Evolutionary conservation across 2,329 filamentous ascomycete genomes (phyloP), one percentile per base, ranked within the genome.

Genomic region (Escovopsis sp.): DNA sequence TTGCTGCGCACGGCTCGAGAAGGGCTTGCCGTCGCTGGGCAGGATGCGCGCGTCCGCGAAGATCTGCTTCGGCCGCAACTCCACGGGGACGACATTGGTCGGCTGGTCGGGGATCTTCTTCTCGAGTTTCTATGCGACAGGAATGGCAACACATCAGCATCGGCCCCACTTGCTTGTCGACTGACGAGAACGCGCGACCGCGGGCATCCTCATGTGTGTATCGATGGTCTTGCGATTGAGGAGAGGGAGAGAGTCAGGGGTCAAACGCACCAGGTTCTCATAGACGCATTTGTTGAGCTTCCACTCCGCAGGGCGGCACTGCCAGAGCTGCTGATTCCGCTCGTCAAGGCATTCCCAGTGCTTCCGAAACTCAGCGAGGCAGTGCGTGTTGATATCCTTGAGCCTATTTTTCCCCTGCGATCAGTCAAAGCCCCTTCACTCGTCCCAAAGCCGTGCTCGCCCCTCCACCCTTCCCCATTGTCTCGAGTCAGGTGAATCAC

Each of bases 261-360:
- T 5, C n/a, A 27, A 35, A 68, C 81, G 42, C 68, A 98, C 90
- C 66, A 98, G 62, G 58, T 94, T 96, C 47, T 94, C 79, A 55
- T 82, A 96, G 33, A 94, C 87, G 61, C 90, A 98, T 64, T 79
- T 80, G 70, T 94, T 98, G 51, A 98, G 66, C 55, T 78, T 78
- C 73, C 84, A 79, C 68, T 98, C 90, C 44, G 72, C 68, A 52
- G 76, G 77, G 50, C 90, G 76, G 67, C 90, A 98, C 54, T 96
- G 85, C 81, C 85, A 98, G 40, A 96, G 66, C 62, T 94, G 84
- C 55, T 98, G 90, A 68, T 98, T 98, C 67, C 92, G 87, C 65
- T 93, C 79, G 54, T 98, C 90, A 39, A 98, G 71, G 55, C 90
- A 98, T 52, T 84, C 70, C 86, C 87, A 98, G 66, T 98, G 90